Evolutionary conservation across 129 eudicot species (phyloP).

Genomic region (Flaveria trinervia): DNA sequence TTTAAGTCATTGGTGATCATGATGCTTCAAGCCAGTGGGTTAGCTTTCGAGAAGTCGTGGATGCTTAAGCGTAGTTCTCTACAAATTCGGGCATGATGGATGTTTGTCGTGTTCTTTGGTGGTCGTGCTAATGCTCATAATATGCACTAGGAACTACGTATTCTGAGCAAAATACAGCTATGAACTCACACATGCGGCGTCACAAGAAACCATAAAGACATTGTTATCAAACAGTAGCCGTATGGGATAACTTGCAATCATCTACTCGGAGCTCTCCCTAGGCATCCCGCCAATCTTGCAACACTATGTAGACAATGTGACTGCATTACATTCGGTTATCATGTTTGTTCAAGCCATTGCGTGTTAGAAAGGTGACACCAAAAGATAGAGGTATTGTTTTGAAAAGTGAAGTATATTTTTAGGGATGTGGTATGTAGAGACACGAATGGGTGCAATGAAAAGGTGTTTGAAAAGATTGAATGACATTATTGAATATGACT

Average conservation of each 20-base stretch:
- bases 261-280: conserved; percentile 54
- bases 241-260: conserved; percentile 57
- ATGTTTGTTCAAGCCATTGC: conserved; percentile 45
- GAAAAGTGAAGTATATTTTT: no score
- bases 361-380: no score
- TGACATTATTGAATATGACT: no score
- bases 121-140: conserved; percentile 42
- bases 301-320: conserved; percentile 56
- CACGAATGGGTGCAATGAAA: no score
- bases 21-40: no score
- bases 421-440: no score
- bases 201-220: conserved; percentile 43
- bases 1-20: no score
- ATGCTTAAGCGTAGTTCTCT: conserved; percentile 26
- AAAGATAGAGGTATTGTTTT: no score
- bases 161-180: conserved; percentile 57
- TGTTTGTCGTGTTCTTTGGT: conserved; percentile 45
- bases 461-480: no score
- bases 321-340: conserved; percentile 60
- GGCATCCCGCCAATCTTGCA: conserved; percentile 80
- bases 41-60: conserved; percentile 35
- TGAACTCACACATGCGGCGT: conserved; percentile 56
- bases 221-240: conserved; percentile 27
- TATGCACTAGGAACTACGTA: conserved; percentile 64
- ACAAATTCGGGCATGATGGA: no score